A percentile compares a stretch with the other conserved stretches of the same genome.
phyloP scores from a whole-genome alignment of 2,329 filamentous ascomycete genomes.

The Monosporascus sp. region DNA sequence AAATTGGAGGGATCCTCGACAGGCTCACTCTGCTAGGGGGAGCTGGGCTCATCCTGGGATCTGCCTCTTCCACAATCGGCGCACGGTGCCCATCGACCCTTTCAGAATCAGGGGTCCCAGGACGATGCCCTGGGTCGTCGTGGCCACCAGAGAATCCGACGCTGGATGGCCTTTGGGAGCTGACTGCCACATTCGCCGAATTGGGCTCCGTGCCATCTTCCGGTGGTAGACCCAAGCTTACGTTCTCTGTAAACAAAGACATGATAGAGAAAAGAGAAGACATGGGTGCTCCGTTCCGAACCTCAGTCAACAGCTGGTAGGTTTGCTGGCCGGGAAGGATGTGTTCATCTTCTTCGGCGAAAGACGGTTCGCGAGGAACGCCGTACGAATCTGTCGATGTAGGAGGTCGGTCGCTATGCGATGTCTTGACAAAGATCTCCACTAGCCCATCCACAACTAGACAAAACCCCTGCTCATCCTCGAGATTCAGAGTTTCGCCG shows the following conservation, averaged over 20 bases:
- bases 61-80: conserved; percentile 21
- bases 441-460: conserved; percentile 94
- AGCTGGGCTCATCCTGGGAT: conserved; percentile 12
- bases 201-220: conserved; percentile 43
- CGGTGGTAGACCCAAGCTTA: conserved; percentile 71
- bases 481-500: conserved; percentile 88
- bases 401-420: conserved; percentile 29
- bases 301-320: conserved; percentile 93
- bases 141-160: conserved; percentile 10
- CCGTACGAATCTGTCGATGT: conserved; percentile 33
- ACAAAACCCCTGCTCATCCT: conserved; percentile 98
- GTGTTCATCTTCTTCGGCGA: conserved; percentile 63
- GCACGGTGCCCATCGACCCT: conserved; percentile 14
- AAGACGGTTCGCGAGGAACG: conserved; percentile 44
- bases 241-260: conserved; percentile 92
- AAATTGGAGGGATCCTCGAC: conserved; percentile 68
- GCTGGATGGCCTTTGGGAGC: conserved; percentile 21
- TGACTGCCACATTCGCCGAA: conserved; percentile 21
- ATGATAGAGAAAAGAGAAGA: conserved; percentile 97
- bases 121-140: conserved; percentile 9
- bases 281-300: conserved; percentile 97
- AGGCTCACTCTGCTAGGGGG: conserved; percentile 34
- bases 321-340: conserved; percentile 65
- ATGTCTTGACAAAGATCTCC: conserved; percentile 96
- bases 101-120: conserved; percentile 19